Evolutionary conservation across 768 basidiomycete species (phyloP), one percentile per base, ranked within the genome.

Genomic region (Mycena capillaripes): DNA sequence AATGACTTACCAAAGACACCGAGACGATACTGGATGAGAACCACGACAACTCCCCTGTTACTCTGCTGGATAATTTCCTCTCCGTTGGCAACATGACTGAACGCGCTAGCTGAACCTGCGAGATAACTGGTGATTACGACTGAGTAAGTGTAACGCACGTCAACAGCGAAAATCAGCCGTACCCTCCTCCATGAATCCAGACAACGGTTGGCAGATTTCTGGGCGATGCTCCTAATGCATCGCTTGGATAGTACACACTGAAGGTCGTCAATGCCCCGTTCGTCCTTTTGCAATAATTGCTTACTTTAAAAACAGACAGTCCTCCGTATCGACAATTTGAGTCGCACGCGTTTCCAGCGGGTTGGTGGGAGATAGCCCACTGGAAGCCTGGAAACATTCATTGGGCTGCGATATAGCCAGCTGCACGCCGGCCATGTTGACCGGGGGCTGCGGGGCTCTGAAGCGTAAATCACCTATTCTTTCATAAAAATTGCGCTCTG

Each of bases 1-100:
- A 32, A 16, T 1, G n/a, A 29, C 61, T 34, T n/a, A 58, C 73
- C 62, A n/a, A 84, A 86, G 3, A 86, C 65, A 1, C 86, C 86
- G 3, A 87, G 71, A 17, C 86, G 81, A 63, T 87, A 87, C 70
- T 87, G 86, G 12, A 85, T 81, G 30, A 83, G 66, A 16, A 86
- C 85, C 4, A 80, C 81, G 0, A 86, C 78, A 2, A 83, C 79
- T 3, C 79, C 79, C 23, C 82, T 79, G 17, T 79, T 79, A 30
- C 84, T 79, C 70, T 82, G 80, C 4, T 76, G 71, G 27, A 86
- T 77, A 23, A 86, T 74, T 62, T 84, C 83, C 36, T 81, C 79
- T 23, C 84, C 84, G 53, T 79, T 71, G n/a, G n/a, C n/a, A n/a
- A n/a, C n/a, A n/a, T n/a, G n/a, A n/a, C 79, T 72, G 67, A 72